Conservation (phyloP, 73 alveolate species). For the Paramecium biaurelia region DNA sequence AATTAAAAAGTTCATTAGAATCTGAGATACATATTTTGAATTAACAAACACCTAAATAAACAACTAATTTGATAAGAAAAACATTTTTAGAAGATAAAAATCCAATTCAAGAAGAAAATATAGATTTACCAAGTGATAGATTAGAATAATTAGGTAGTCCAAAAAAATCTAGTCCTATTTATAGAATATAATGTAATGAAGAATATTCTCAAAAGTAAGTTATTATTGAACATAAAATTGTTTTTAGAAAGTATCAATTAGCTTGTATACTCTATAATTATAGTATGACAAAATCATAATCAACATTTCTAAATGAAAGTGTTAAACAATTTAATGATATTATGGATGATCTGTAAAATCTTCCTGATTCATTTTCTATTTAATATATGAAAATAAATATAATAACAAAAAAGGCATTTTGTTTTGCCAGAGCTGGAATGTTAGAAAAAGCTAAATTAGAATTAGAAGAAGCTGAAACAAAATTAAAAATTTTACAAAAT, state of each 20-base stretch:
- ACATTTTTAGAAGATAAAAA: neutral
- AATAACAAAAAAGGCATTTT: neutral
- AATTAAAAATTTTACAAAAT: neutral
- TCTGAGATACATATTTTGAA: neutral
- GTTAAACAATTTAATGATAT: neutral
- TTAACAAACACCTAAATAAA: neutral
- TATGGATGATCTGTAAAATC: neutral
- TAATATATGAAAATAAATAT: neutral
- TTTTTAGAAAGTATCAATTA: constrained; percentile 30
- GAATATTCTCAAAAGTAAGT: neutral
- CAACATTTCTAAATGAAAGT: constrained; percentile 16
- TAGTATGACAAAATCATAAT: neutral
- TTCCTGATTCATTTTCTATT: neutral
- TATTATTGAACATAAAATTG: neutral
- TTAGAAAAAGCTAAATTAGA: neutral
- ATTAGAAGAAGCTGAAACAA: neutral
- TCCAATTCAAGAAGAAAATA: neutral
- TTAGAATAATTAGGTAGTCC: neutral
- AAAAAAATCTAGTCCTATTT: neutral
- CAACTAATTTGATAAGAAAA: neutral
- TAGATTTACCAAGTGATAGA: neutral
- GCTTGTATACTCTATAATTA: constrained; percentile 16
- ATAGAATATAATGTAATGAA: neutral
- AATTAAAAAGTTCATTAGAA: neutral
- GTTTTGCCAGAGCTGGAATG: neutral